Evolutionary conservation across 305 asterid genomes (phyloP).

Genomic region (Ajuga reptans): DNA sequence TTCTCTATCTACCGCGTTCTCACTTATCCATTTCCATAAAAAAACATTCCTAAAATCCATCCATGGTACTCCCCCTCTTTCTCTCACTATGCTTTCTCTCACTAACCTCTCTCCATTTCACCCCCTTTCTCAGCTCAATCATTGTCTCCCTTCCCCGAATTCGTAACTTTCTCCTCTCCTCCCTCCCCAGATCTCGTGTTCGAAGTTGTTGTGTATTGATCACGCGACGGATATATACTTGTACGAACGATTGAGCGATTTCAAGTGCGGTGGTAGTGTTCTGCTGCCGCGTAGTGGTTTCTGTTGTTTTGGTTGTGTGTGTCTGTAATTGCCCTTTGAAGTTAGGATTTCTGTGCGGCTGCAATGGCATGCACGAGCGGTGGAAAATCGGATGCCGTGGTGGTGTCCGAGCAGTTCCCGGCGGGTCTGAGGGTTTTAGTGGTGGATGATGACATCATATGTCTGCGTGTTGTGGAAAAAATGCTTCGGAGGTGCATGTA

Average conservation of each 20-base stretch:
- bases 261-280: neutral
- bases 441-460: slow-evolving; percentile 66
- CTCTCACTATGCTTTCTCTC: slow-evolving; percentile 14
- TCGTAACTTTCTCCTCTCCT: neutral
- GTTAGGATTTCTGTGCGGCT: neutral
- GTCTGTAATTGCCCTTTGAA: no score
- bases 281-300: neutral
- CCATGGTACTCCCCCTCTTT: neutral
- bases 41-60: slow-evolving; percentile 15
- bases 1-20: neutral
- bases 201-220: neutral
- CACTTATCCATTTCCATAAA: slow-evolving; percentile 27
- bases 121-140: slow-evolving; percentile 22
- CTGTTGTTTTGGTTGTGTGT: neutral
- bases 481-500: slow-evolving; percentile 77
- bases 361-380: slow-evolving; percentile 31
- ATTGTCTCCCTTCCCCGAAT: slow-evolving; percentile 10
- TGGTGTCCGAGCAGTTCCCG: slow-evolving; percentile 61
- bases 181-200: slow-evolving; percentile 16
- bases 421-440: slow-evolving; percentile 67
- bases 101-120: neutral
- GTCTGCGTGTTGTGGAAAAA: slow-evolving; percentile 58
- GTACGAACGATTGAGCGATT: neutral
- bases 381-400: slow-evolving; percentile 30
- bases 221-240: neutral